Evolutionary conservation across 768 basidiomycete genomes (phyloP), one percentile per base, ranked within the genome.

Genomic region (Amanita rubescens): DNA sequence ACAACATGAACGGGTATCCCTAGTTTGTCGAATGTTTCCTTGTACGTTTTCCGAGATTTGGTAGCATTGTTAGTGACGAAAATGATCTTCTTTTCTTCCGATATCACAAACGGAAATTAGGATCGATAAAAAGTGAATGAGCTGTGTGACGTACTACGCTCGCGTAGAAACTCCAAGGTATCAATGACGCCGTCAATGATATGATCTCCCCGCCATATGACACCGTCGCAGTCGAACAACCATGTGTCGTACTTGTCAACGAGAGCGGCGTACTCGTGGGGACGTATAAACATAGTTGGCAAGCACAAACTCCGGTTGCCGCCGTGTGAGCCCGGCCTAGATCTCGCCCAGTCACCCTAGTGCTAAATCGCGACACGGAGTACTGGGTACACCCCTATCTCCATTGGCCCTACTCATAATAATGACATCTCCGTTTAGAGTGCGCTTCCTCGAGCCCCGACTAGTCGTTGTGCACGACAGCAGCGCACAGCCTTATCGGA

Each of bases 11-110:
- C 91, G 65, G 92, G 76, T 33, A 97, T 77, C 37, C 90, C 93
- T 49, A 98, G 79, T 62, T 83, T 76, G 69, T 97, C 92, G 65
- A 99, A 96, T 69, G 94, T 95, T 42, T 71, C 71, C 75, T 91
- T 94, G 80, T 94, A 94, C 65, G 71, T 84, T 65, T 71, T 81
- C 57, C 96, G 75, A 5, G 93, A 95, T 71, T 97, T 95, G 52
- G 86, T 90, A 43, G 95, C 94, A 66, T 98, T 99, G 72, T 99
- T 99, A 15, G 94, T 97, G 48, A 96, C 94, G 63, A 98, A 98
- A 9, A 97, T 70, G 30, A 96, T 72, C 55, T 81, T 77, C 76
- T 91, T 97, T 64, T 77, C 92, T 92, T 67, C n/a, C n/a, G n/a
- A n/a, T n/a, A 30, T 30, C 27, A 30, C 27, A 30, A 8, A 8